Percentiles rank a stretch among this genome's conserved stretches.
These are phyloP conservation scores for Imleria badia DNA, from an alignment of 768 basidiomycete genomes.

Conservation along the genomic window DNA sequence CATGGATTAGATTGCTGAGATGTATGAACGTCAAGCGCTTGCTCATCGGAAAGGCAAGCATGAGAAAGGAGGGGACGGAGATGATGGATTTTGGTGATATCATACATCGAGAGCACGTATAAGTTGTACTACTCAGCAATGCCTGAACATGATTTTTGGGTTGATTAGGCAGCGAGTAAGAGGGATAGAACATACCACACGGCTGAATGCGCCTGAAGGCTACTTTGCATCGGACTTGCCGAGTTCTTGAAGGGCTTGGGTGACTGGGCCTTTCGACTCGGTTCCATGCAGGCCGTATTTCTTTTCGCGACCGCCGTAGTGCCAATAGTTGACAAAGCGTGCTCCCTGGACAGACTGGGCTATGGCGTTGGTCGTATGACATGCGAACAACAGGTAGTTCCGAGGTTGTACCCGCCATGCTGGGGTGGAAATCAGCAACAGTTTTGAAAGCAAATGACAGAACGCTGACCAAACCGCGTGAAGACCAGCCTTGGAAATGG, in stretches of 20 bases:
- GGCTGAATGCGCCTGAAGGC: background rate
- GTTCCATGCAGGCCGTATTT: conserved; percentile 43
- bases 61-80: conserved; percentile 56
- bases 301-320: conserved; percentile 82
- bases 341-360: conserved; percentile 82
- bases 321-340: conserved; percentile 90
- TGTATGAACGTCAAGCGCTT: conserved; percentile 87
- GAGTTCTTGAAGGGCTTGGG: conserved; percentile 47
- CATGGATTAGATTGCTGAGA: conserved; percentile 73
- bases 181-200: conserved; percentile 1
- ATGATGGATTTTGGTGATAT: conserved; percentile 78
- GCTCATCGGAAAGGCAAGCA: conserved; percentile 75
- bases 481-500: conserved; percentile 62
- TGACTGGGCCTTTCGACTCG: conserved; percentile 42
- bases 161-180: background rate
- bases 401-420: conserved; percentile 96
- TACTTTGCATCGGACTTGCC: conserved; percentile 34
- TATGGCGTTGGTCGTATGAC: conserved; percentile 87
- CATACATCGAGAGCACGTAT: conserved; percentile 9
- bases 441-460: background rate
- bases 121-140: conserved; percentile 15
- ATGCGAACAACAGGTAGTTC: conserved; percentile 94
- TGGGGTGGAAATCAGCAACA: conserved; percentile 29
- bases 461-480: conserved; percentile 81
- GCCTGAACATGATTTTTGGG: conserved; percentile 4